Evolutionary conservation across 768 basidiomycete genomes (phyloP), one percentile per base, ranked within the genome.

Genomic region (Thelephora aurantiotincta): DNA sequence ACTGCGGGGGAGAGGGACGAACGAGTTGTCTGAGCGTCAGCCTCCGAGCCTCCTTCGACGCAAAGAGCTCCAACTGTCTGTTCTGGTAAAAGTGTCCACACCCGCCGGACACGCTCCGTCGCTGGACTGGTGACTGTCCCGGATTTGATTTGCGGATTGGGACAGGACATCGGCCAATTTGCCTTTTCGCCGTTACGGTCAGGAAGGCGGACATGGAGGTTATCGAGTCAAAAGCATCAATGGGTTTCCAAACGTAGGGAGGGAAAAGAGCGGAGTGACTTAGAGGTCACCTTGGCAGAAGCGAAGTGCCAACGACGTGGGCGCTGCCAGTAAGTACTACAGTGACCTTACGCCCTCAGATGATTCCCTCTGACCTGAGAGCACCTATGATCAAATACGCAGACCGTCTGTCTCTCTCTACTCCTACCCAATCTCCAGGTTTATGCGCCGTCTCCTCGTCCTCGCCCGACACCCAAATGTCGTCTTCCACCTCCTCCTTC

Each of bases 11-110:
- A 47, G 13, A 16, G 7, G 14, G 3, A 47, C 68, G 48, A 65
- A 90, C 87, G 55, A 91, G 73, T 57, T 91, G 88, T 52, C 88
- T 70, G 34, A 91, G 67, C 9, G 83, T 83, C 54, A 91, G 65
- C 49, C 78, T 68, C 50, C 82, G 76, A 0, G 84, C 77, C 52
- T 80, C 71, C 57, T 74, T 82, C 22, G 78, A 69, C 3, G 89
- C 87, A 71, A 84, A 88, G 1, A 80, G 63, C 55, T 91, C 88
- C 44, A 91, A 64, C 48, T 88, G 85, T 55, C 74, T 74, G 54
- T 90, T 91, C 56, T 84, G 80, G 57, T 91, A 91, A 58, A 91
- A 91, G 30, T 65, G 63, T 6, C 26, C 26, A 30, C 9, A 30
- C n/a, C n/a, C n/a, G 26, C 9, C 26, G 26, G 26, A 30, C 9